These are phyloP conservation scores for Claviceps digitariae DNA, from an alignment of 2,329 filamentous ascomycete species.

Conservation along the genomic window DNA sequence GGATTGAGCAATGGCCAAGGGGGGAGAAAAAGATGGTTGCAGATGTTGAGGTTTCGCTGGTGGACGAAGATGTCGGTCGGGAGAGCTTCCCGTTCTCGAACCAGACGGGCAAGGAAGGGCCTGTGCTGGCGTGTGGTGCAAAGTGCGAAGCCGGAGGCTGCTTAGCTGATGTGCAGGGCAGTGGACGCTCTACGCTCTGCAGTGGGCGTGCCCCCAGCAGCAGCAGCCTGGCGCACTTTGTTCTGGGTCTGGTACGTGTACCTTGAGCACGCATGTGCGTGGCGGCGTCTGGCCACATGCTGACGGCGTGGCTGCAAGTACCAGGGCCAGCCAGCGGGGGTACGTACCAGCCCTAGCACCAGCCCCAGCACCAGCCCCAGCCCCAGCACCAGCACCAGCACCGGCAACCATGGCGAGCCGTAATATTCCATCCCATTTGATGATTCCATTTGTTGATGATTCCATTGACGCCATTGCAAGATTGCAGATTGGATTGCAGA, in stretches of 20 bases:
- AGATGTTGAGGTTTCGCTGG: slow-evolving; percentile 1
- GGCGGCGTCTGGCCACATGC: too few species aligned
- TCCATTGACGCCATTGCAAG: background rate
- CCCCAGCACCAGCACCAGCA: background rate
- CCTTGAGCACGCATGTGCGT: too few species aligned
- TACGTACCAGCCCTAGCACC: too few species aligned
- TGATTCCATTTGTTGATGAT: too few species aligned
- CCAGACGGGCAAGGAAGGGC: too few species aligned
- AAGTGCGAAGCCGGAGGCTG: background rate
- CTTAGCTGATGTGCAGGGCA: too few species aligned
- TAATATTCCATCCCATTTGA: background rate
- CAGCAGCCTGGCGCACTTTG: too few species aligned
- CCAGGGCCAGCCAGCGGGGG: background rate
- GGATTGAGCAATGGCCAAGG: slow-evolving; percentile 3
- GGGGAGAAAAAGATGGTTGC: background rate
- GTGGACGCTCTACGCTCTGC: too few species aligned
- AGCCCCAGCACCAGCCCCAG: too few species aligned
- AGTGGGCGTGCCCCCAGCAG: too few species aligned
- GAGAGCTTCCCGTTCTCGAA: background rate
- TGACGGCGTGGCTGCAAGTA: background rate
- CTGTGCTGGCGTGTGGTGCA: background rate
- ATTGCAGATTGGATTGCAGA: background rate
- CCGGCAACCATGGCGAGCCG: background rate
- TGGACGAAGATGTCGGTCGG: background rate
- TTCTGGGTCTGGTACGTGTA: too few species aligned